Conservation (phyloP, 352 stramenopile genomes). For the Globisporangium splendens region DNA sequence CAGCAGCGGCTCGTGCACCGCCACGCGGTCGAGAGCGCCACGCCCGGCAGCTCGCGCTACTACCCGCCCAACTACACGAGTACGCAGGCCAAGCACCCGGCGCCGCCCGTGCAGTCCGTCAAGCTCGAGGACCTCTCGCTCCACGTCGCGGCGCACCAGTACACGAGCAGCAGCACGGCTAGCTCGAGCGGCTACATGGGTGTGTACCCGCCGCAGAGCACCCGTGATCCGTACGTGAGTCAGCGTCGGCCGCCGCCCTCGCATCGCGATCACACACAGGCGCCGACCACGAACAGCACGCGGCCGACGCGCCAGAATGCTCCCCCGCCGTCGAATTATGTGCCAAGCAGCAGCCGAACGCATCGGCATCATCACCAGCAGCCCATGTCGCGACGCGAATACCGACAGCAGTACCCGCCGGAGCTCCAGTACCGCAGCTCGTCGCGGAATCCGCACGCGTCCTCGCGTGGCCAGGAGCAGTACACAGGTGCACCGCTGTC, state of each 20-base stretch:
- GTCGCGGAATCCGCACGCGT: conserved; percentile 17
- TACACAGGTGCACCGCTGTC: conserved; percentile 29
- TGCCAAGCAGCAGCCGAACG: neutral
- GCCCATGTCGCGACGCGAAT: conserved; percentile 12
- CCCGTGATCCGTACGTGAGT: conserved; percentile 4
- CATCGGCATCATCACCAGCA: neutral
- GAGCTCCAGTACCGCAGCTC: conserved; percentile 43
- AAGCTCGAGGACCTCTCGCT: conserved; percentile 30
- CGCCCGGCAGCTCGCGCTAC: conserved; percentile 25
- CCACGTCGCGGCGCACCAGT: neutral
- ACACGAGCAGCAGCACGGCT: conserved; percentile 12
- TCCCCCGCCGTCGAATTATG: conserved; percentile 16
- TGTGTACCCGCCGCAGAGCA: conserved; percentile 9
- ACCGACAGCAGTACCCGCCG: conserved; percentile 15
- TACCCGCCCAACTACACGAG: conserved; percentile 31
- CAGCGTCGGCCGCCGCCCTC: conserved; percentile 8
- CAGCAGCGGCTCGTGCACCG: conserved; percentile 48
- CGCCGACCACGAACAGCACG: conserved; percentile 5
- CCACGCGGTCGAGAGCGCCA: conserved; percentile 16
- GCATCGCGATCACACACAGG: conserved; percentile 7
- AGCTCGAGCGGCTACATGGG: conserved; percentile 25
- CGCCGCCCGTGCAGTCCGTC: conserved; percentile 32
- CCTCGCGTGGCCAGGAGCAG: neutral
- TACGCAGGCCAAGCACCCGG: conserved; percentile 2
- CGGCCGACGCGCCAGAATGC: conserved; percentile 13